Percentiles rank a stretch among this genome's conserved stretches.
phyloP scores from a whole-genome alignment of 192 early-diverging fungal genomes.

The Obelidium mucronatum region DNA sequence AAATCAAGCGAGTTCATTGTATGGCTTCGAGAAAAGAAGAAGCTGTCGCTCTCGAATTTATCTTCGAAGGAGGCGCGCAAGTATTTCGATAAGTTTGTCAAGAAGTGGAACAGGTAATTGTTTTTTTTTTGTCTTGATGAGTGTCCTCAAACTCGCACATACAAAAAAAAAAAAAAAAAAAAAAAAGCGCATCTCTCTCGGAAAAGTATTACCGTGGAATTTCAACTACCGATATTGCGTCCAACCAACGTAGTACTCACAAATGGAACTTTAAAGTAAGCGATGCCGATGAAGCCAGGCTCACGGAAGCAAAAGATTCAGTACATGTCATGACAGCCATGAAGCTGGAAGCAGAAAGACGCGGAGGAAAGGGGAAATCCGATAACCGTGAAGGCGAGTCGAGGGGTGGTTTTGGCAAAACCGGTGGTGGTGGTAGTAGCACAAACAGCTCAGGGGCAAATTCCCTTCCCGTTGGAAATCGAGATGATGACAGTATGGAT shows the following conservation, averaged over 20 bases:
- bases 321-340: conserved; percentile 63
- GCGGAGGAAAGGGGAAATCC: not conserved
- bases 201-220: conserved; percentile 76
- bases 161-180: no score
- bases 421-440: not conserved
- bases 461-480: conserved; percentile 1
- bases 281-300: conserved; percentile 55
- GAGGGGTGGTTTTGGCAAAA: conserved; percentile 31
- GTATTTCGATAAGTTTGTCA: conserved; percentile 87
- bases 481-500: conserved; percentile 43
- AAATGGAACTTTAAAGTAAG: conserved; percentile 74
- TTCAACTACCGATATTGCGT: conserved; percentile 66
- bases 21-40: conserved; percentile 79
- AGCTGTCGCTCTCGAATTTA: conserved; percentile 81
- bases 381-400: conserved; percentile 22
- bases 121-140: conserved; percentile 8
- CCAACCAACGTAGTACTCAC: conserved; percentile 72
- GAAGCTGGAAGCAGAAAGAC: not conserved
- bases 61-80: conserved; percentile 67
- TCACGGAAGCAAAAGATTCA: conserved; percentile 62
- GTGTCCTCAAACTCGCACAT: no score
- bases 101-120: conserved; percentile 81
- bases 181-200: no score
- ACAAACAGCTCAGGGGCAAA: not conserved
- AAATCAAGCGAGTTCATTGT: conserved; percentile 80